phyloP scores from a whole-genome alignment of 2,329 filamentous ascomycete genomes.

The Apiospora sp. region DNA sequence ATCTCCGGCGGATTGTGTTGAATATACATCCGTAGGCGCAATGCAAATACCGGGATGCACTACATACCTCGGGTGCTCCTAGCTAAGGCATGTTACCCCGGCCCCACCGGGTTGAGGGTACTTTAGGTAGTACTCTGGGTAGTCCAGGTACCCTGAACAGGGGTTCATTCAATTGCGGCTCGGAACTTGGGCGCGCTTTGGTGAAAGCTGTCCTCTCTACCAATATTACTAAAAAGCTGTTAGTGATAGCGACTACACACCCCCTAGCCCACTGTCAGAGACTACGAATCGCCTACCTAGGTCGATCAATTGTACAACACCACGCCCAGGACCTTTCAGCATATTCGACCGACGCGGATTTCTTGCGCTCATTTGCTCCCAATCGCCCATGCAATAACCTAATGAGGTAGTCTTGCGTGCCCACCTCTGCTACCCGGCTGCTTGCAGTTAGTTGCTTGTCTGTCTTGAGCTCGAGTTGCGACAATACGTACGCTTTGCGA shows the following conservation, averaged over 20 bases:
- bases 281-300: not conserved
- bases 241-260: conserved; percentile 16
- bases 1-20: not conserved
- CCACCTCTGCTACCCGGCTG: conserved; percentile 3
- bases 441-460: conserved; percentile 4
- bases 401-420: conserved; percentile 3
- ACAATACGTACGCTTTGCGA: conserved; percentile 1
- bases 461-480: not conserved
- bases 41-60: not conserved
- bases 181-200: conserved; percentile 29
- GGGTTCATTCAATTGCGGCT: conserved; percentile 20
- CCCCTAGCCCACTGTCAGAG: conserved; percentile 10
- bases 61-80: not conserved
- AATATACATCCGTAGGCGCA: not conserved
- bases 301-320: conserved; percentile 18
- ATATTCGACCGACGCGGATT: not conserved
- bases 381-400: conserved; percentile 11
- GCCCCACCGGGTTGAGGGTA: not conserved
- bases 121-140: not conserved
- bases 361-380: conserved; percentile 7
- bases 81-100: conserved; percentile 1
- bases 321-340: not conserved
- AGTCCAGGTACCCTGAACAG: conserved; percentile 21
- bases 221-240: conserved; percentile 9
- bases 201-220: conserved; percentile 40